These are phyloP conservation scores for Pelargonium citronellum DNA, from an alignment of 441 rosid genomes.

Conservation along the genomic window DNA sequence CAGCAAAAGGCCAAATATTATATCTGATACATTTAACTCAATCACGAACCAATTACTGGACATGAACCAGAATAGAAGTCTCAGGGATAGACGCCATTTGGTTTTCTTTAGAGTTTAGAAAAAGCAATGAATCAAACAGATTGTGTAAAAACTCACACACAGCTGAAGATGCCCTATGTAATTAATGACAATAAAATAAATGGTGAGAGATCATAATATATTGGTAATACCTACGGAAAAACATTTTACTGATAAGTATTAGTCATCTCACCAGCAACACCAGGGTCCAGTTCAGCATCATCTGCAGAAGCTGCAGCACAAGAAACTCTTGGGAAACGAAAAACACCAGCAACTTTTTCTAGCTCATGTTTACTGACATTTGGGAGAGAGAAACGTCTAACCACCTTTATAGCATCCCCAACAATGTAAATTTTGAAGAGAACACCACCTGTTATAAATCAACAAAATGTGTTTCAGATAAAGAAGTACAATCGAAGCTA, in stretches of 20 bases:
- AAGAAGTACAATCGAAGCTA: neutral
- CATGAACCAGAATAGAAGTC: neutral
- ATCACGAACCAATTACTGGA: neutral
- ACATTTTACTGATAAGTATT: neutral
- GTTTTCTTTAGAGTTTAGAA: neutral
- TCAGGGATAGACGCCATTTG: neutral
- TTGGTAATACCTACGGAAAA: neutral
- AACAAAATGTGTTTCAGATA: too few species aligned
- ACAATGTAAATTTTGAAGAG: constrained; percentile 60
- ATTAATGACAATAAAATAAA: too few species aligned
- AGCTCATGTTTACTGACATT: constrained; percentile 49
- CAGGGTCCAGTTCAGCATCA: constrained; percentile 78
- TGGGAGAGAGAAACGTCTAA: constrained; percentile 60
- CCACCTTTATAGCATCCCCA: constrained; percentile 59
- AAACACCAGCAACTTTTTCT: constrained; percentile 51
- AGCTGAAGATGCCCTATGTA: neutral
- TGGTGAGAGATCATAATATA: too few species aligned
- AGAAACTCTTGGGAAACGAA: constrained; percentile 78
- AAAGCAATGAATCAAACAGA: neutral
- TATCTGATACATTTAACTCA: neutral
- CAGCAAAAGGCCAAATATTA: neutral
- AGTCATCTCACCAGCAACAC: neutral
- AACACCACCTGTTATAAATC: constrained; percentile 42
- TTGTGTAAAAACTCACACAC: neutral
- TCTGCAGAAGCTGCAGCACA: constrained; percentile 92